Evolutionary conservation across 345 rosid species (phyloP), one percentile per base, ranked within the genome.

Genomic region (Eucalyptus brandiana): DNA sequence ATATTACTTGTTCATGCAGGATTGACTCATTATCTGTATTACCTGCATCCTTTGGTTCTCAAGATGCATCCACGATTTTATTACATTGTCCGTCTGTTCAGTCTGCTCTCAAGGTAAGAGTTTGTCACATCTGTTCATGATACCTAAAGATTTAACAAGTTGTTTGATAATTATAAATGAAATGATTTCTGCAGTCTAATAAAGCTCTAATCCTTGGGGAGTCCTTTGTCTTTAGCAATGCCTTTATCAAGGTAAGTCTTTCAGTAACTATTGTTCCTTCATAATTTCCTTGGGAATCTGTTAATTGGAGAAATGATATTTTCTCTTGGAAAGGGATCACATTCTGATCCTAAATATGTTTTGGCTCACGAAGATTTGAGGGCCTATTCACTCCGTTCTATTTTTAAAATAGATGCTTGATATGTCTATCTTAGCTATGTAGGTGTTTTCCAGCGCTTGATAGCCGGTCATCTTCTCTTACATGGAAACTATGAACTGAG

Each of bases 21-120:
- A 94, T 97, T 86, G 98, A 96, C 93, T 94, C 97, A 86, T 96
- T 97, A 87, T 94, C 99, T 89, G 94, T 97, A 89, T 92, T 97
- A 88, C 97, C 99, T 51, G 21, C 97, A 32, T 94, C 95, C 40
- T 96, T 97, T 90, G 93, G 93, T 87, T 48, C 93, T 49, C 94
- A 95, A 88, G 99, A 97, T 93, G 98, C 98, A 89, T 94, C 94
- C 47, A 96, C 95, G 90, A 92, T 97, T 89, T 90, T 97, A 92
- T 94, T 95, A 86, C 93, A 94, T 92, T 96, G 97, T 90, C 95
- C 96, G 34, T 96, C 97, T 51, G 93, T 96, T 93, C 95, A 93
- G 90, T 94, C 93, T 21, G 95, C 97, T 58, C 92, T 95, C 85
- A 97, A 97, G 99, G 99, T 97, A 86, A 92, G 44, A n/a, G 49